Evolutionary conservation across 2,329 filamentous ascomycete species (phyloP), one percentile per base, ranked within the genome.

Genomic region (Ceratocystis lukuohia): DNA sequence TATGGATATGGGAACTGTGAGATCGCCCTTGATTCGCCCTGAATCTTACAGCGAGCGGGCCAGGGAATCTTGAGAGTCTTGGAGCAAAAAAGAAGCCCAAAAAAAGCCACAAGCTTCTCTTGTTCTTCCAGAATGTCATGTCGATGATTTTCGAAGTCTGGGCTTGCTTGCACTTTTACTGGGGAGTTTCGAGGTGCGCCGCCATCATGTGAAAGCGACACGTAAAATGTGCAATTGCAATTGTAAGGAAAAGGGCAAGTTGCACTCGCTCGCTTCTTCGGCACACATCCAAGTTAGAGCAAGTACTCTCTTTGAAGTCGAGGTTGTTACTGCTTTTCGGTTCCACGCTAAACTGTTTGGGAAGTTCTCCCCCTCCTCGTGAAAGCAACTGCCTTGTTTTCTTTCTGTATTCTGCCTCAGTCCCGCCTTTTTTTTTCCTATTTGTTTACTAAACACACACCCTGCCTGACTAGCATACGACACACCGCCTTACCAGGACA

Each of bases 261-360:
- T 57, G 53, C 6, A 10, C 28, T 37, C 17, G 56, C 10, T 15
- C 10, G 37, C 56, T 37, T 59, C 28, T 59, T 59, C 56, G 56
- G 56, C 28, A 59, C 8, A 33, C 56, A 59, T 8, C 56, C 30
- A 37, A 4, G 37, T 41, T 37, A 17, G 53, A 33, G 56, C 28
- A 59, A 15, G 12, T 59, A 28, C 56, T 59, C 30, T 59, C 15
- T 59, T 37, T 59, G 56, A 33, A n/a, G 25, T 59, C 37, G 28
- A 59, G 22, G 56, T 59, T n/a, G 28, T 4, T 59, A 6, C 56
- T 59, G 10, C 37, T 15, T 12, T n/a, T 59, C 30, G 3, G 56
- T 59, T 59, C 56, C 56, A 59, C 56, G 28, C 56, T 59, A 59
- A 59, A 33, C 56, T 59, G 56, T 59, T 59, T 59, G 56, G 56